Conservation (phyloP, 352 stramenopile genomes). For the Pythium rishiriense region DNA sequence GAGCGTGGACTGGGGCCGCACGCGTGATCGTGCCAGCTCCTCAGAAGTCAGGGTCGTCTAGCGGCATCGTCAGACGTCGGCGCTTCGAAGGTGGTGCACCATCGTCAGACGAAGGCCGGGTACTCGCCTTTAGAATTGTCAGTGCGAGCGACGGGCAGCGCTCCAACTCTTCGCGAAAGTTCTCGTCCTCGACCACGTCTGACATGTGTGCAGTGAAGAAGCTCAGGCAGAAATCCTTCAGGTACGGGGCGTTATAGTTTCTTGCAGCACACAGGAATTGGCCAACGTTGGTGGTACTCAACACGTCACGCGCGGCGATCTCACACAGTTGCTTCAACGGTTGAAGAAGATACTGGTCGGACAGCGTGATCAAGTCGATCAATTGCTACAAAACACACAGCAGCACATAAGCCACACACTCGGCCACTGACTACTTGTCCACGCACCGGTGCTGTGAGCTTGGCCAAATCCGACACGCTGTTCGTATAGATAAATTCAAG, state of each 20-base stretch:
- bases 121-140: constrained; percentile 70
- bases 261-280: constrained; percentile 78
- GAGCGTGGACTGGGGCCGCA: not conserved
- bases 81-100: constrained; percentile 59
- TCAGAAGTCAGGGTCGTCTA: constrained; percentile 74
- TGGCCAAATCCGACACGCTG: constrained; percentile 73
- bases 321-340: constrained; percentile 81
- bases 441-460: constrained; percentile 72
- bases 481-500: constrained; percentile 94
- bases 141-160: constrained; percentile 72
- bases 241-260: constrained; percentile 80
- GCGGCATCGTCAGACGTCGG: constrained; percentile 81
- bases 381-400: constrained; percentile 59
- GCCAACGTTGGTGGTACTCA: constrained; percentile 75
- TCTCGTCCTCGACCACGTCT: constrained; percentile 83
- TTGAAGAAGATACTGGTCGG: constrained; percentile 80
- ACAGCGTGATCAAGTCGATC: constrained; percentile 77
- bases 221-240: constrained; percentile 82
- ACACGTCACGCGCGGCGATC: constrained; percentile 62
- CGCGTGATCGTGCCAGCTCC: not conserved
- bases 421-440: not conserved
- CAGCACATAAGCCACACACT: not conserved
- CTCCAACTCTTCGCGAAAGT: constrained; percentile 82
- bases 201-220: constrained; percentile 78
- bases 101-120: constrained; percentile 30